Percentiles rank a stretch among this genome's conserved stretches.
Evolutionary conservation across 148 eudicot species (phyloP).

Genomic region (Rhododendron ferrugineum): DNA sequence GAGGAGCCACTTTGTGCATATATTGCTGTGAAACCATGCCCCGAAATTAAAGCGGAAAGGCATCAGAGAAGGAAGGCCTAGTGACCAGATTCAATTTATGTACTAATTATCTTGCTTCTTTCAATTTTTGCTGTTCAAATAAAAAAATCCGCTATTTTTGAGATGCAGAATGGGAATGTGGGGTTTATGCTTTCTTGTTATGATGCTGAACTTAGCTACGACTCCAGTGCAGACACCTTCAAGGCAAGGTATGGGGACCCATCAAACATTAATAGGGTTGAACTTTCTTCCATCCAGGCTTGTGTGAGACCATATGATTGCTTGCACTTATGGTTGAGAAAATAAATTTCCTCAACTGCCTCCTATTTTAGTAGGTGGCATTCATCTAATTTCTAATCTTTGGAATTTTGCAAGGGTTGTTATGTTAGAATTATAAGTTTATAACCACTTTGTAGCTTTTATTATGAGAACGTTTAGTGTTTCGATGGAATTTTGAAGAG

Average conservation of each 20-base stretch:
- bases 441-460: background rate
- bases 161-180: constrained; percentile 76
- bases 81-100: background rate
- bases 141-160: background rate
- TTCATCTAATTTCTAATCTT: too few relatives aligned
- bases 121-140: too few relatives aligned
- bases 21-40: background rate
- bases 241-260: constrained; percentile 60
- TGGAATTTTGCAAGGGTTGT: background rate
- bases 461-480: background rate
- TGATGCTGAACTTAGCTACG: constrained; percentile 80
- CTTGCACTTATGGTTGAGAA: background rate
- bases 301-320: background rate
- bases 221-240: constrained; percentile 53
- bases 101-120: background rate
- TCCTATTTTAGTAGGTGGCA: background rate
- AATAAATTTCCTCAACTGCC: background rate
- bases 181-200: constrained; percentile 93
- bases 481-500: background rate
- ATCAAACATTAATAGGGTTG: background rate
- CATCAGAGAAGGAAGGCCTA: background rate
- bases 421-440: too few relatives aligned
- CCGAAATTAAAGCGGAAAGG: background rate
- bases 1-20: too few relatives aligned
- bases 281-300: constrained; percentile 3